Evolutionary conservation across 1,139 yeast species (phyloP).

Genomic region (Maudiozyma humilis): DNA sequence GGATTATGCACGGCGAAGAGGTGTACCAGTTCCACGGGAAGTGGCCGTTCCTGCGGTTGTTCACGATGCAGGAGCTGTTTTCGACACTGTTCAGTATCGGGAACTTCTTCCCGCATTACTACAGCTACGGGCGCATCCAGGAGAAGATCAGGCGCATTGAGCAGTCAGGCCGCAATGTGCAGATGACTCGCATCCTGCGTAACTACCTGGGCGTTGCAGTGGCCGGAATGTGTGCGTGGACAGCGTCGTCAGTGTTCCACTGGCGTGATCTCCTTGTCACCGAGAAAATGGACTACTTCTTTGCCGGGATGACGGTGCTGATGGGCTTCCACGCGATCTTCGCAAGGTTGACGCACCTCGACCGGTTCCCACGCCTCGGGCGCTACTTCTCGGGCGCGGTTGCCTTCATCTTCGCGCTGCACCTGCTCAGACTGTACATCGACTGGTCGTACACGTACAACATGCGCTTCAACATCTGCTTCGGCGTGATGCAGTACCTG

Average conservation of each 20-base stretch:
- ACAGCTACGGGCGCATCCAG: conserved; percentile 43
- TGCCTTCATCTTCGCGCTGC: conserved; percentile 43
- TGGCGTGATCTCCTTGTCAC: conserved; percentile 72
- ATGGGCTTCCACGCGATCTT: conserved; percentile 65
- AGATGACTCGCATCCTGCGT: conserved; percentile 12
- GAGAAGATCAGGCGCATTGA: conserved; percentile 16
- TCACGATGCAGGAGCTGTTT: conserved; percentile 76
- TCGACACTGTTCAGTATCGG: conserved; percentile 76
- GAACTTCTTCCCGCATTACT: conserved; percentile 66
- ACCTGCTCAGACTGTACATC: conserved; percentile 55
- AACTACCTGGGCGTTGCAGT: conserved; percentile 33
- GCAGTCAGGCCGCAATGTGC: conserved; percentile 3
- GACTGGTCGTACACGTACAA: conserved; percentile 92
- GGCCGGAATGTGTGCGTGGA: conserved; percentile 82
- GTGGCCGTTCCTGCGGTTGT: conserved; percentile 80
- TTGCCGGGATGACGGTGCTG: conserved; percentile 83
- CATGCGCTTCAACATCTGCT: conserved; percentile 78
- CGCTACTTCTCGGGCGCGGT: conserved; percentile 39
- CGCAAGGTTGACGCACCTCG: conserved; percentile 40
- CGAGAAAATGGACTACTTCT: conserved; percentile 81
- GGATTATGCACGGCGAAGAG: conserved; percentile 42
- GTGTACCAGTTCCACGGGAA: conserved; percentile 89
- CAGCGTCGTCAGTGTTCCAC: conserved; percentile 77
- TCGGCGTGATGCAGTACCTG: conserved; percentile 69
- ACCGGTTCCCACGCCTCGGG: conserved; percentile 28